Evolutionary conservation across 2,329 filamentous ascomycete genomes (phyloP).

Genomic region (Diaporthe vaccinii): DNA sequence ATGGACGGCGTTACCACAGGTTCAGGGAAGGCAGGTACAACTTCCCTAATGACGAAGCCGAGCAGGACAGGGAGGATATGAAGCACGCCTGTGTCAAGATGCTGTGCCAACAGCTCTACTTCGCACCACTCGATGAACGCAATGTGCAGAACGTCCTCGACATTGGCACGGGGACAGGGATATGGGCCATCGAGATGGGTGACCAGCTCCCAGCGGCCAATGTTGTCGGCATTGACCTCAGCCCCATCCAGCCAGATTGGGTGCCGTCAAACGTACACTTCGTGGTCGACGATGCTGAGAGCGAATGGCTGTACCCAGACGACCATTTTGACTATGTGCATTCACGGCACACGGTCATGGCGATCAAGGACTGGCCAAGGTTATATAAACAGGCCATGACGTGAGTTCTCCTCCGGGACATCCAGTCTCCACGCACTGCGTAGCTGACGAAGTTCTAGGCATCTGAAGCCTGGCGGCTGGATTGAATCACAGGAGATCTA

Average conservation of each 20-base stretch:
- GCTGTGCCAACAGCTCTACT: constrained; percentile 63
- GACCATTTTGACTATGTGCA: constrained; percentile 74
- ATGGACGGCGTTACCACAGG: constrained; percentile 71
- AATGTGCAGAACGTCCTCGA: constrained; percentile 66
- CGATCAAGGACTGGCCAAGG: constrained; percentile 67
- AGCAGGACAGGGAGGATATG: constrained; percentile 71
- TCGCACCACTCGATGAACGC: constrained; percentile 61
- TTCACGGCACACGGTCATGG: constrained; percentile 68
- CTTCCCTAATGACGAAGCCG: constrained; percentile 72
- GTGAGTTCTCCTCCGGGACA: constrained; percentile 51
- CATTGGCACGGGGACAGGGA: constrained; percentile 70
- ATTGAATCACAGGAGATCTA: constrained; percentile 65
- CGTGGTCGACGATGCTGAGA: constrained; percentile 73
- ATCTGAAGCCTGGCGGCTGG: constrained; percentile 63
- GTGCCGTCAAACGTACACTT: constrained; percentile 73
- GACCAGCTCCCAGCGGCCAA: constrained; percentile 57
- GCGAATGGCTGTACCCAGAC: constrained; percentile 64
- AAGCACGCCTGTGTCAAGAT: constrained; percentile 67
- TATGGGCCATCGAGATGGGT: constrained; percentile 70
- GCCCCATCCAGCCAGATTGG: constrained; percentile 61
- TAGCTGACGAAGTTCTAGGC: constrained; percentile 45
- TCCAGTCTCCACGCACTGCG: no score
- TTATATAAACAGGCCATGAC: constrained; percentile 61
- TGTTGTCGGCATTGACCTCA: constrained; percentile 58
- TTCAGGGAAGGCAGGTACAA: constrained; percentile 68